Evolutionary conservation across 345 rosid species (phyloP).

Genomic region (Salix purpurea): DNA sequence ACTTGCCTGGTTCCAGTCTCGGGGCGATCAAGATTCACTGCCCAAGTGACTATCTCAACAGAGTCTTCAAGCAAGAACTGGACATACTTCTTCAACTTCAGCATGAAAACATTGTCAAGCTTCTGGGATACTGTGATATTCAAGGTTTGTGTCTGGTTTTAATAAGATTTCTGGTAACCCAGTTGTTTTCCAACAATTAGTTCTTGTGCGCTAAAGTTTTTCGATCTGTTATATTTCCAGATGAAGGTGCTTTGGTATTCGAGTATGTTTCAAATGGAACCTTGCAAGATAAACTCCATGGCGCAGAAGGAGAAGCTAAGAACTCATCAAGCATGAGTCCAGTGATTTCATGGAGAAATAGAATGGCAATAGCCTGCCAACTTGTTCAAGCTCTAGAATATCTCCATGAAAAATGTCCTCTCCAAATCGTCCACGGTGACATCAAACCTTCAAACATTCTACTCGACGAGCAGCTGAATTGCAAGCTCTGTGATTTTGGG

Average conservation of each 20-base stretch:
- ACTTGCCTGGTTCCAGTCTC: conserved; percentile 26
- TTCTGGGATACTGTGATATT: conserved; percentile 69
- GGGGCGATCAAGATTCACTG: conserved; percentile 69
- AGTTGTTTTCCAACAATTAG: not conserved
- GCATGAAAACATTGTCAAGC: conserved; percentile 67
- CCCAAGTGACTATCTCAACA: conserved; percentile 57
- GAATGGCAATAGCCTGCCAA: conserved; percentile 60
- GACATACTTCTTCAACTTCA: conserved; percentile 62
- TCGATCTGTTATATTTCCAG: conserved; percentile 18
- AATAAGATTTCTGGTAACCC: not conserved
- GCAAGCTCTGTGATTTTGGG: conserved; percentile 88
- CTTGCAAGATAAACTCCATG: conserved; percentile 66
- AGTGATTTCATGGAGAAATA: conserved; percentile 55
- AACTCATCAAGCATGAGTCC: not conserved
- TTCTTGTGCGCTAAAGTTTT: no score
- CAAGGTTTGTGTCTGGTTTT: conserved; percentile 34
- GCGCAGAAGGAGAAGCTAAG: not conserved
- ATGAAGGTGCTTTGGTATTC: conserved; percentile 69
- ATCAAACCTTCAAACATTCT: conserved; percentile 76
- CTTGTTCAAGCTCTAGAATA: conserved; percentile 70
- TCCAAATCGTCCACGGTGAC: conserved; percentile 79
- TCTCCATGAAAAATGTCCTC: conserved; percentile 65
- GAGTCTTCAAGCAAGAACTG: conserved; percentile 63
- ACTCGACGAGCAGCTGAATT: conserved; percentile 56
- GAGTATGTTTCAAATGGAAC: conserved; percentile 68